These are phyloP conservation scores for Fusarium marasasianum DNA, from an alignment of 2,329 filamentous ascomycete genomes.

Conservation along the genomic window DNA sequence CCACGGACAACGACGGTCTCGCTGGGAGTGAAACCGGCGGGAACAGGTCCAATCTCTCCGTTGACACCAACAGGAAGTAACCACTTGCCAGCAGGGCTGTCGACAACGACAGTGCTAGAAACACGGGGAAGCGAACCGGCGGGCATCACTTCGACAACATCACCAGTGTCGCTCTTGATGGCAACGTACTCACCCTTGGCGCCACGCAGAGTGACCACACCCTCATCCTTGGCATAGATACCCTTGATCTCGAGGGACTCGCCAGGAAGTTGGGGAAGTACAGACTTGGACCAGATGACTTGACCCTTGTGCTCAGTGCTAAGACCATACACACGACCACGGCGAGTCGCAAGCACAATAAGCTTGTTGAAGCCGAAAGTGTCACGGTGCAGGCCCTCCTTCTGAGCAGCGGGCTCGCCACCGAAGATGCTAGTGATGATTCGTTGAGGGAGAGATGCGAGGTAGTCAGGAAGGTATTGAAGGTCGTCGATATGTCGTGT, in stretches of 20 bases:
- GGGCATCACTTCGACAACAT: slow-evolving; percentile 56
- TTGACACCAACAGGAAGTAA: slow-evolving; percentile 62
- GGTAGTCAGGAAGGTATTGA: slow-evolving; percentile 76
- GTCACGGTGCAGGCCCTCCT: slow-evolving; percentile 67
- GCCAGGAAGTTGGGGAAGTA: slow-evolving; percentile 64
- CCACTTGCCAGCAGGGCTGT: slow-evolving; percentile 61
- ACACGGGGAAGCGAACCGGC: slow-evolving; percentile 44
- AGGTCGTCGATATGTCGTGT: slow-evolving; percentile 84
- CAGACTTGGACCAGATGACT: slow-evolving; percentile 78
- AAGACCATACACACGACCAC: slow-evolving; percentile 81
- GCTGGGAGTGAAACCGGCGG: slow-evolving; percentile 57
- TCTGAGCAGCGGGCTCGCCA: slow-evolving; percentile 57
- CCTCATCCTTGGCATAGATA: slow-evolving; percentile 69
- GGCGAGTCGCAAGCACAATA: slow-evolving; percentile 80
- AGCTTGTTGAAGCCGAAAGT: slow-evolving; percentile 91
- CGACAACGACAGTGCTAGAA: slow-evolving; percentile 60
- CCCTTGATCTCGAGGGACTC: slow-evolving; percentile 73
- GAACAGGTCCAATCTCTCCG: slow-evolving; percentile 59
- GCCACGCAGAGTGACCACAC: slow-evolving; percentile 66
- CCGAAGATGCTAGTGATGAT: slow-evolving; percentile 73
- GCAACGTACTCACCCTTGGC: slow-evolving; percentile 70
- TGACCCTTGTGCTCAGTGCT: slow-evolving; percentile 78
- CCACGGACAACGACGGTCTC: slow-evolving; percentile 65
- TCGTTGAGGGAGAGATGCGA: slow-evolving; percentile 74
- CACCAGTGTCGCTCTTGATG: slow-evolving; percentile 64